Base-by-base conservation (phyloP, 177 flowering plant genomes). In the Vitis hybrid region DNA sequence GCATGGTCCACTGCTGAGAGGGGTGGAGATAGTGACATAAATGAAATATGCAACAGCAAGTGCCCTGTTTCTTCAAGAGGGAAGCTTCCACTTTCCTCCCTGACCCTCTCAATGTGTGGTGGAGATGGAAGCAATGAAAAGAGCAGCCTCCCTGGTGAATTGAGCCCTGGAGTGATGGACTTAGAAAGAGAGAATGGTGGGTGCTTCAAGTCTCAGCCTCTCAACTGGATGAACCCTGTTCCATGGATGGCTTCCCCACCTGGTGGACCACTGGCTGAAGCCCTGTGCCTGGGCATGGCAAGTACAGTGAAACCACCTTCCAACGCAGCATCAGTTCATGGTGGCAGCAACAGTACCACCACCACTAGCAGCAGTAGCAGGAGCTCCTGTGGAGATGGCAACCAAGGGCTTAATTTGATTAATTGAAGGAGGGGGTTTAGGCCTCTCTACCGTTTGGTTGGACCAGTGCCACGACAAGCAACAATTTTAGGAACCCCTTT, bases 191-290 rank as follows among this genome's bases (percentile, higher is more conserved):
- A 72, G 7, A 70, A 49, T 68, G 55, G 64, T 3, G 71, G 72
- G 0, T 65, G 11, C 48, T 63, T 50, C 56, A 82, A 79, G 51
- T 58, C 78, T 9, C 83, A 75, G 56, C 70, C 82, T 19, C 48
- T 74, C 15, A 84, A 72, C 72, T 83, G 89, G 88, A 75, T 83
- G 82, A 78, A 65, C 68, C 70, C 75, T 3, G 77, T 64, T 61
- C 77, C 85, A 4, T 84, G 89, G 85, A 74, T 80, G 64, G 64
- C 76, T 40, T 82, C 89, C 3, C 61, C 89, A 9, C 89, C 87
- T 1, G 96, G 97, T 26, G 92, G 97, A 26, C 97, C 97, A 5
- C 76, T 91, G 67, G 97, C 89, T 7, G 97, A 91, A 74, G 97
- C 85, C 2, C 60, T 91, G 71, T 83, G 86, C 66, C 84, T 86